These are phyloP conservation scores for Chlamydomonas asymmetrica DNA, from an alignment of 139 green algal genomes.

Conservation along the genomic window DNA sequence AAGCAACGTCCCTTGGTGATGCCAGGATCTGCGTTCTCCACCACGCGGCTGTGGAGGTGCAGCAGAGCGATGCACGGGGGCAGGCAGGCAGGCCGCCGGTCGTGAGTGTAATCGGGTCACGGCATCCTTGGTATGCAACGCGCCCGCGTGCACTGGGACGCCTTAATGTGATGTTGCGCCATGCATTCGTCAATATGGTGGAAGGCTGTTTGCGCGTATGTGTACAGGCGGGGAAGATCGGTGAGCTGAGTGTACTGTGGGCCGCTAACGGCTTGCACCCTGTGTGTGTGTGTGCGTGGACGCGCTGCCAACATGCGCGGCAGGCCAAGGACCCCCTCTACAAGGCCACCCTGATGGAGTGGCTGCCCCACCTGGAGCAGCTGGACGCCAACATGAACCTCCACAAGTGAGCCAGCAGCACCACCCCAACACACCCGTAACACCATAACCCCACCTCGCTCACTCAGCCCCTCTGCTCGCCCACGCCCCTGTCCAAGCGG, in stretches of 20 bases:
- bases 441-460: no score
- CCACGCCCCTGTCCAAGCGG: no score
- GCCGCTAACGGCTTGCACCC: neutral
- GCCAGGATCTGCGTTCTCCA: no score
- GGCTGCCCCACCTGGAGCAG: constrained; percentile 81
- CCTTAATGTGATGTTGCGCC: neutral
- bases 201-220: neutral
- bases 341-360: constrained; percentile 46
- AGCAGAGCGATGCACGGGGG: no score
- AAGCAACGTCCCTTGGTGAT: no score
- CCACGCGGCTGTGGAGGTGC: no score
- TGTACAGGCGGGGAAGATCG: no score
- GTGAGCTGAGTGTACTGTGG: neutral
- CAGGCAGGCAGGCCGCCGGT: no score
- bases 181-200: neutral
- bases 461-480: no score
- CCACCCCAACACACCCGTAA: no score
- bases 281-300: neutral
- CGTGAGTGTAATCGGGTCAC: no score
- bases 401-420: no score
- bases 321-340: constrained; percentile 54
- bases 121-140: neutral
- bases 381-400: constrained; percentile 77
- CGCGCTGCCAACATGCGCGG: neutral
- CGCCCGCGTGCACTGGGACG: neutral